Evolutionary conservation across 139 green algal species (phyloP), one percentile per base, ranked within the genome.

Genomic region (Gonium pectorale): DNA sequence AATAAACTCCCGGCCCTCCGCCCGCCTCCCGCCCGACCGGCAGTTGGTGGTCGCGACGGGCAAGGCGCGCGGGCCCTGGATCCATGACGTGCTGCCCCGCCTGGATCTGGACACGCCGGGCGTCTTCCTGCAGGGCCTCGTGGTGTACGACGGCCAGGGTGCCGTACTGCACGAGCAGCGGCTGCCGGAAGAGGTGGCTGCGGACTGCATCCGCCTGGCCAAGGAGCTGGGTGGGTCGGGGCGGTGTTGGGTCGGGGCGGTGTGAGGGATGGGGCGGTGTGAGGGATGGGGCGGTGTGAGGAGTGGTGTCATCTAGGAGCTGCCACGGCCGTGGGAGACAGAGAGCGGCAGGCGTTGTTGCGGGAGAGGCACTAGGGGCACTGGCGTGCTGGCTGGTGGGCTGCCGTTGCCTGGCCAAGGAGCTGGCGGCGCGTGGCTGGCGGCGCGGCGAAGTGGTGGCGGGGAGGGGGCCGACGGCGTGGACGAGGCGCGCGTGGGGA

Each of bases 41-140:
- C 90, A 96, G 92, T 54, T 96, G 3, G 73, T 96, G 7, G 79
- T 97, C 8, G 95, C 95, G 0, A 98, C 95, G 6, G 95, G 95
- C 63, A 98, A 97, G 77, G 93, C 95, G 2, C 63, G 92, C 17
- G 93, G 94, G 1, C 92, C 93, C 3, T 97, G 95, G 95, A 67
- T 80, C 33, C 40, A 71, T 6, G 73, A 94, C 11, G 89, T 93
- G 27, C 77, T 93, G 31, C 90, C 89, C 1, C 68, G 83, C 15
- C 78, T 94, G 22, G 77, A 62, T 33, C 52, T 85, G 52, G 31
- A 38, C 21, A 88, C 90, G 51, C 91, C 91, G 9, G 88, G 88
- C 1, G 84, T 92, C 0, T 94, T 93, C 80, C 83, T 95, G 37
- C 92, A 91, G 85, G 94, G 94, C 11, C 88, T 96, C 72, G 83